These are phyloP conservation scores for Jamesozyma jinghongensis DNA, from an alignment of 805 yeast species.

Conservation along the genomic window DNA sequence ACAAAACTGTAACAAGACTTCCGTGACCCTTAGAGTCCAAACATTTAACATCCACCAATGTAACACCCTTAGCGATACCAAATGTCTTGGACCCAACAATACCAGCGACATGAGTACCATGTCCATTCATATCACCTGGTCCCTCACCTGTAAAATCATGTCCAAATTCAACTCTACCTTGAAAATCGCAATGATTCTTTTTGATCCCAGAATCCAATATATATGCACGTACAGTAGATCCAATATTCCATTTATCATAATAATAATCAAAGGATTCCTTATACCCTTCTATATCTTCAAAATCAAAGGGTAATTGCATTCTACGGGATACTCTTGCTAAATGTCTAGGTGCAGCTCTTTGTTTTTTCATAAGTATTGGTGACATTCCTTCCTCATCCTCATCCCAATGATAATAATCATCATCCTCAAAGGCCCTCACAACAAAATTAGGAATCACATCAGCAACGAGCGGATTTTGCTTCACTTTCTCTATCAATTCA, in stretches of 20 bases:
- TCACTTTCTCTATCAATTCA: slow-evolving; percentile 39
- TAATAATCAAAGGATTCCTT: slow-evolving; percentile 35
- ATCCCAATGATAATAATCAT: slow-evolving; percentile 9
- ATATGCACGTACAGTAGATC: slow-evolving; percentile 60
- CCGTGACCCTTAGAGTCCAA: slow-evolving; percentile 64
- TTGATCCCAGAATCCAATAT: slow-evolving; percentile 80
- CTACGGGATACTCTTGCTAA: slow-evolving; percentile 54
- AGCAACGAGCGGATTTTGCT: slow-evolving; percentile 52
- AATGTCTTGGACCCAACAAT: slow-evolving; percentile 66
- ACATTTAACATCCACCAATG: slow-evolving; percentile 66
- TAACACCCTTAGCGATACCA: slow-evolving; percentile 73
- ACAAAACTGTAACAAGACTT: slow-evolving; percentile 51
- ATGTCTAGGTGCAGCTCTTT: slow-evolving; percentile 53
- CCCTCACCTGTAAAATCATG: slow-evolving; percentile 54
- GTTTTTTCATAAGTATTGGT: slow-evolving; percentile 15
- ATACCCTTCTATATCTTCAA: slow-evolving; percentile 10
- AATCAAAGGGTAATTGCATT: slow-evolving; percentile 27
- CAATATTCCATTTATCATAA: slow-evolving; percentile 40
- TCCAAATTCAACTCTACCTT: slow-evolving; percentile 51
- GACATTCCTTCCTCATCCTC: slow-evolving; percentile 1
- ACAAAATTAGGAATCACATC: slow-evolving; percentile 60
- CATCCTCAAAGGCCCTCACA: slow-evolving; percentile 44
- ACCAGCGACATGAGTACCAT: slow-evolving; percentile 94
- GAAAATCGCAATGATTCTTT: slow-evolving; percentile 51
- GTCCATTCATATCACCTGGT: slow-evolving; percentile 66